Conservation (phyloP, 495 filamentous ascomycete species). For the Neurospora africana region DNA sequence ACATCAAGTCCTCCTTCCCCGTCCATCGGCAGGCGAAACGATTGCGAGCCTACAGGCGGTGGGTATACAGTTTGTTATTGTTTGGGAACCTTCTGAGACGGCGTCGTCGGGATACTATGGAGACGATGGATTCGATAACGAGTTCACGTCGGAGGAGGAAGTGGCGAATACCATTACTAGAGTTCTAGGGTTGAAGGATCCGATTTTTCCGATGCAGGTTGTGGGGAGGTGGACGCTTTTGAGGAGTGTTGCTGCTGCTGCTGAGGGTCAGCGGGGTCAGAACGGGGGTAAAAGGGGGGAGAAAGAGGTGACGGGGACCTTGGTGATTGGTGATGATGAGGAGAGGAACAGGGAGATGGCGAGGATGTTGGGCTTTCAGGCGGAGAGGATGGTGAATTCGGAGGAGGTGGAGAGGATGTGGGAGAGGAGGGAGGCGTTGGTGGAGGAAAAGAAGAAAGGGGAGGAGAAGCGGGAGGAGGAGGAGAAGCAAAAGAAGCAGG, state of each 20-base stretch:
- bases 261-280: not conserved
- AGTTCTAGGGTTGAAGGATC: not conserved
- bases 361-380: not conserved
- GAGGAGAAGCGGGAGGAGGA: not conserved
- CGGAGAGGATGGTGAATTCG: not conserved
- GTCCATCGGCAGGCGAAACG: not conserved
- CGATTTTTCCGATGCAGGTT: not conserved
- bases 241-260: not conserved
- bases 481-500: not conserved
- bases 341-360: not conserved
- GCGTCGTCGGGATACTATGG: not conserved
- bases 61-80: not conserved
- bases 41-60: not conserved
- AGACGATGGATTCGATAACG: not conserved
- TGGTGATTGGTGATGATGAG: not conserved
- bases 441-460: not conserved
- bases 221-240: not conserved
- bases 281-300: not conserved
- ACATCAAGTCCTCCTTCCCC: not conserved
- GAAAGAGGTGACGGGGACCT: not conserved
- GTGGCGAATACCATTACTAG: not conserved
- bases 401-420: not conserved
- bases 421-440: not conserved
- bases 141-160: not conserved
- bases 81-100: not conserved